phyloP scores from a whole-genome alignment of 805 yeast genomes.

The Wickerhamomyces bisporus region DNA sequence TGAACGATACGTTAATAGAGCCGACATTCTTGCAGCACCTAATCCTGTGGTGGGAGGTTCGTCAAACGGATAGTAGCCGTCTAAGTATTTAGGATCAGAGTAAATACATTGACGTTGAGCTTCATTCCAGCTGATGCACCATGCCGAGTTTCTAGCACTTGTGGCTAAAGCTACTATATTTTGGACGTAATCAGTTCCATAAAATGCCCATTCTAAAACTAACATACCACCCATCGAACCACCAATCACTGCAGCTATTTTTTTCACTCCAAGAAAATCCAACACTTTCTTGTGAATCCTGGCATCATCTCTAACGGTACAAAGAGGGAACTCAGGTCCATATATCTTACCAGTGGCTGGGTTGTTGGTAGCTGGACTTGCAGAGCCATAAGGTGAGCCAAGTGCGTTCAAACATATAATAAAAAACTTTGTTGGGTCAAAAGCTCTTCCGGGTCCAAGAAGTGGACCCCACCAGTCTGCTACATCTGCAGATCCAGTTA shows the following conservation, averaged over 20 bases:
- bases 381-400: conserved; percentile 95
- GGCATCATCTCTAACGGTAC: conserved; percentile 92
- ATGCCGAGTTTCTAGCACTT: conserved; percentile 90
- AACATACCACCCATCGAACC: conserved; percentile 99
- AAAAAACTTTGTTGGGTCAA: conserved; percentile 85
- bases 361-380: conserved; percentile 83
- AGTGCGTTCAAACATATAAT: conserved; percentile 87
- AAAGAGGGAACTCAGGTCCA: conserved; percentile 94
- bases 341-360: conserved; percentile 69
- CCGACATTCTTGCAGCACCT: conserved; percentile 97
- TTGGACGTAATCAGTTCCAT: conserved; percentile 61
- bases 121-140: conserved; percentile 99
- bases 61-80: conserved; percentile 76
- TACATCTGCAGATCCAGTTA: conserved; percentile 93
- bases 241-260: conserved; percentile 83
- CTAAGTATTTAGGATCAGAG: conserved; percentile 88
- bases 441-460: conserved; percentile 77
- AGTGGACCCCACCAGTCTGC: conserved; percentile 99
- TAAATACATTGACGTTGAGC: conserved; percentile 96
- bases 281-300: conserved; percentile 69
- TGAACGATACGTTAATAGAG: conserved; percentile 86
- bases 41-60: conserved; percentile 83
- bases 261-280: conserved; percentile 73
- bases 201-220: conserved; percentile 81
- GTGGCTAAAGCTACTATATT: conserved; percentile 84